Base-by-base conservation (phyloP, 306 rosid genomes). In the Begonia loranthoides region DNA sequence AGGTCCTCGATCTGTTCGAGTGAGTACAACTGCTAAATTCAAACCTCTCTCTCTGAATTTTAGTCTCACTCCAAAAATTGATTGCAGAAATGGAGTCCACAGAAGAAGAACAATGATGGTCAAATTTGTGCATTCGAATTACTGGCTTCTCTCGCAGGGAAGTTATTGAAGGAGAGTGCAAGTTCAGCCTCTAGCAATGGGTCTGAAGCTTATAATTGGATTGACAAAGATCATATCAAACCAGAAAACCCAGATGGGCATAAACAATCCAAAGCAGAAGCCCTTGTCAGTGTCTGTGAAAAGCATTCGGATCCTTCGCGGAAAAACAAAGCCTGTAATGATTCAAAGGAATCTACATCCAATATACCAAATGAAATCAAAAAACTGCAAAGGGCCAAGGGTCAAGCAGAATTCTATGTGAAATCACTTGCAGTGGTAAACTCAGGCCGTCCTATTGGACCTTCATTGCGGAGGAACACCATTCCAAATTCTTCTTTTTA, bases 91-190 rank as follows among this genome's bases (percentile, higher is more conserved):
- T 10, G 47, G 47, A 2, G 47, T 12, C 47, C 47, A 6, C 47
- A 4, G 47, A 43, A 10, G n/a, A 43, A 43, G 5, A 52, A 50
- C 12, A 73, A 75, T 24, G 78, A 81, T 39, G 75, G 71, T 58
- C 69, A 64, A 57, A 68, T 62, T 56, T 79, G 82, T 67, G 93
- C 93, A 36, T 69, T 89, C 66, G 97, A 89, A 66, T 60, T 89
- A 45, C 58, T 89, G 71, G 95, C 95, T 64, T 76, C 95, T 64
- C 64, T 89, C 67, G 97, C 97, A 22, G 95, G 95, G 49, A 72
- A 85, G 78, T 76, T 89, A 56, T 73, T 89, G 84, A 70, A 57
- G 73, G 95, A 89, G 83, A 65, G 81, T 41, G 94, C 78, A 72
- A 79, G 94, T 67, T 77, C 90, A 14, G 72, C 85, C 15, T 85